These are phyloP conservation scores for Malassezia furfur DNA, from an alignment of 1,284 basidiomycete species.

Conservation along the genomic window DNA sequence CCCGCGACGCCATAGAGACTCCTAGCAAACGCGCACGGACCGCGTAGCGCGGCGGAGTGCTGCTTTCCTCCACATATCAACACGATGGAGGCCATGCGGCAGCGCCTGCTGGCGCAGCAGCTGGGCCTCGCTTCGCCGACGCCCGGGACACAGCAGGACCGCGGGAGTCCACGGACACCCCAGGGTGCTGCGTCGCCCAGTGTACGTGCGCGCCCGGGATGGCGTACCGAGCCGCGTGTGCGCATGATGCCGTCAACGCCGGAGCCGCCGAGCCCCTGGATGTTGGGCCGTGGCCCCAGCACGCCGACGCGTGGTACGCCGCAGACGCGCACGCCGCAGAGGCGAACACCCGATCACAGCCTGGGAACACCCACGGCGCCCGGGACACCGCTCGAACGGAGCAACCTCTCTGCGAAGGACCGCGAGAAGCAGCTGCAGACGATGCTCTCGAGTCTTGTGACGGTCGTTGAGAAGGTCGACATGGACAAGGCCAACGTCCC, in stretches of 20 bases:
- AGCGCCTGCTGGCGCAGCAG: slow-evolving; percentile 19
- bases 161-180: background rate
- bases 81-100: slow-evolving; percentile 18
- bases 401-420: slow-evolving; percentile 22
- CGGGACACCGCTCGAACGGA: background rate
- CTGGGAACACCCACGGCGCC: background rate
- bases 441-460: slow-evolving; percentile 32
- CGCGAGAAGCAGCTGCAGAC: slow-evolving; percentile 34
- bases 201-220: background rate
- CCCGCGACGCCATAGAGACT: too few relatives aligned
- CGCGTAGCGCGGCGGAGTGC: background rate
- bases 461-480: slow-evolving; percentile 23
- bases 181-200: background rate
- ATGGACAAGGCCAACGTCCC: slow-evolving; percentile 16
- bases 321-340: background rate
- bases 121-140: slow-evolving; percentile 3
- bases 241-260: slow-evolving; percentile 12
- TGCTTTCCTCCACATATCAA: background rate
- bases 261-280: background rate
- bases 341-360: background rate
- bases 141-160: background rate
- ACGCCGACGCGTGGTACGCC: background rate
- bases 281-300: background rate
- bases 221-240: slow-evolving; percentile 14
- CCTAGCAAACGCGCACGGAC: background rate